Conservation (phyloP, 75 land plant species). For the Pinus tabuliformis region DNA sequence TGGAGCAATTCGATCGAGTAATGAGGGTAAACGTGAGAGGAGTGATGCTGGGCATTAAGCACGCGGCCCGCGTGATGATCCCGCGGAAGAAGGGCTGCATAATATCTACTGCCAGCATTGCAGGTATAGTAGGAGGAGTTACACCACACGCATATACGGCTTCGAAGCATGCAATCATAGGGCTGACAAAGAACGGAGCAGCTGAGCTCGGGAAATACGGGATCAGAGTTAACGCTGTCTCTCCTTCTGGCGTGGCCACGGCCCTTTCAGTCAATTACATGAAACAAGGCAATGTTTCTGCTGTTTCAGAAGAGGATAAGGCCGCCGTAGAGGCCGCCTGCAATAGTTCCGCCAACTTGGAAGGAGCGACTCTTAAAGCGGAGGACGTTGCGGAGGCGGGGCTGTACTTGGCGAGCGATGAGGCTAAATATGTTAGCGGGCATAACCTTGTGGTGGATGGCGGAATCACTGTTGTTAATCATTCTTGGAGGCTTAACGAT, state of each 20-base stretch:
- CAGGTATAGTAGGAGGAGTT: constrained; percentile 11
- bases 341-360: neutral
- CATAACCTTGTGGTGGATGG: no score
- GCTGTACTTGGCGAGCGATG: constrained; percentile 10
- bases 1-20: constrained; percentile 14
- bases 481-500: no score
- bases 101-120: constrained; percentile 39
- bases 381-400: constrained; percentile 8
- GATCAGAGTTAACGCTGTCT: constrained; percentile 55
- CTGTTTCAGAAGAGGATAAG: constrained; percentile 4
- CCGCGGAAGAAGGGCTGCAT: constrained; percentile 15
- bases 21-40: constrained; percentile 38
- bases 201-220: constrained; percentile 46
- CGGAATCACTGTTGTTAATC: no score
- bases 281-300: constrained; percentile 40
- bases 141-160: constrained; percentile 27
- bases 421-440: no score
- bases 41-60: constrained; percentile 32
- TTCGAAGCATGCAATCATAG: constrained; percentile 59
- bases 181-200: constrained; percentile 36
- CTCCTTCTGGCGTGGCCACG: constrained; percentile 22
- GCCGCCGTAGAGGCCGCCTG: neutral
- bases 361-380: neutral
- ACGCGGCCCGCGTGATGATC: constrained; percentile 60
- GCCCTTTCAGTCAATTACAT: constrained; percentile 17